Base-by-base conservation (phyloP, 352 stramenopile genomes). In the Phytophthora pseudosyringae region DNA sequence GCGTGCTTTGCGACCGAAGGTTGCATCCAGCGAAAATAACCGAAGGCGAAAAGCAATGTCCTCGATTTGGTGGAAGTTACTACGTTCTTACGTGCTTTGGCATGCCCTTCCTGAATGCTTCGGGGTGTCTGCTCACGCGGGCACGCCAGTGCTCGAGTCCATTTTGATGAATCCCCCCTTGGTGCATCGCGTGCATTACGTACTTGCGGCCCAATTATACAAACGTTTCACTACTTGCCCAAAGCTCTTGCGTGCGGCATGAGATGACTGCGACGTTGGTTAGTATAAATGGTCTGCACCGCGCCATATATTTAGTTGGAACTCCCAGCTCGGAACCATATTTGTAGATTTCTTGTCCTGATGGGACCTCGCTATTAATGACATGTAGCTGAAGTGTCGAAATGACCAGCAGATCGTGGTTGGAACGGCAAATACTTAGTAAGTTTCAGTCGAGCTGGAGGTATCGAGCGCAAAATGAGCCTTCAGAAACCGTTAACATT, bases 181-280 rank as follows among this genome's bases (percentile, higher is more conserved):
- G 48, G 13, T 32, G 40, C 59, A 67, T 67, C 59, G 40, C 59
- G 40, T 54, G 32, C 39, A 60, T 38, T 18, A 45, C 29, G 28
- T 12, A 52, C 41, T 40, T 26, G 40, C 18, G 29, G 12, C 35
- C n/a, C 16, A 21, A 21, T 21, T 36, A 15, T 47, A 53, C 18
- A 7, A 54, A 35, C 49, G 48, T 61, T 60, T 66, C 39, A 21
- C n/a, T 46, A 39, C 40, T 47, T 28, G 28, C 12, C 35, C 8
- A 61, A 13, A 40, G n/a, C n/a, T 45, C 41, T 58, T 64, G 53
- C 45, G 53, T 69, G 61, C 61, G 51, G 45, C 45, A 64, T 69
- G 61, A 38, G 61, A 64, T 63, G n/a, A 33, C 13, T 32, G 28
- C 13, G 26, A 18, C 25, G 39, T 16, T 35, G 28, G 9, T 25